phyloP scores from a whole-genome alignment of 257 asterid genomes.

The Scutellaria galericulata region DNA sequence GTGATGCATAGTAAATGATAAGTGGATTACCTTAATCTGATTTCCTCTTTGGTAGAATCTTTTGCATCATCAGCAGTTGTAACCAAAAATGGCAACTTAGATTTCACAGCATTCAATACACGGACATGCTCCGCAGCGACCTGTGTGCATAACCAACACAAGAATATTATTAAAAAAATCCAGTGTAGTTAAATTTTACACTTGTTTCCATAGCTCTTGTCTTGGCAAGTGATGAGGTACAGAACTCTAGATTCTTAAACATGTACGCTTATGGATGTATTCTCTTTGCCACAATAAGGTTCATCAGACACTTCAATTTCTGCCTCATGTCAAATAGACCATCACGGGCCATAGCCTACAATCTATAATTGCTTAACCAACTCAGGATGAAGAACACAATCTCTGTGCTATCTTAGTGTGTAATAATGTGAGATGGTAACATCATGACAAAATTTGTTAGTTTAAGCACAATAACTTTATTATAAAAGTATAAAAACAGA shows the following conservation, averaged over 20 bases:
- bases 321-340: not conserved
- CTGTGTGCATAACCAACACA: constrained; percentile 48
- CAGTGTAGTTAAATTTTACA: not conserved
- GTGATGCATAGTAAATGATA: not conserved
- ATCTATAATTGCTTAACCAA: constrained; percentile 8
- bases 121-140: constrained; percentile 82
- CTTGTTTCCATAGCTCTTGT: not conserved
- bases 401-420: not conserved
- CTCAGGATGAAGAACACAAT: not conserved
- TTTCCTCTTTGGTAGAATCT: constrained; percentile 84
- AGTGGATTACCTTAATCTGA: constrained; percentile 71
- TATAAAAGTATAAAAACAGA: not conserved
- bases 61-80: constrained; percentile 84
- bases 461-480: constrained; percentile 15
- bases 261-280: constrained; percentile 4
- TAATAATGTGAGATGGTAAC: not conserved
- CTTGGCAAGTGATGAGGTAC: not conserved
- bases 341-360: constrained; percentile 1
- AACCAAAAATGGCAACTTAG: constrained; percentile 90
- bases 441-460: not conserved
- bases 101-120: constrained; percentile 76
- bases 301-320: constrained; percentile 10
- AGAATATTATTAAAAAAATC: not conserved
- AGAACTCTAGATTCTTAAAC: not conserved
- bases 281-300: not conserved